Evolutionary conservation across 495 filamentous ascomycete species (phyloP).

Genomic region (Parmelia sp.): DNA sequence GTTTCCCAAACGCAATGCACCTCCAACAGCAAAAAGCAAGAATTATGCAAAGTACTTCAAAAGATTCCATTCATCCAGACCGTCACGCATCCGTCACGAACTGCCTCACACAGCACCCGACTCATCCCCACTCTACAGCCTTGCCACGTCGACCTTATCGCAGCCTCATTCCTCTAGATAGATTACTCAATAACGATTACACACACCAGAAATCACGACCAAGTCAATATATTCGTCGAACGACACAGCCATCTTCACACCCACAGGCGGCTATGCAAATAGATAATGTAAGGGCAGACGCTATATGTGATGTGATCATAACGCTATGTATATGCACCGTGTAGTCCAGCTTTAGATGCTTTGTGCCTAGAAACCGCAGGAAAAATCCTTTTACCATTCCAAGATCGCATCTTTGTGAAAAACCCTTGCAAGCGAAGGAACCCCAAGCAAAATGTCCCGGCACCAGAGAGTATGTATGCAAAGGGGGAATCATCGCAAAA

Average conservation of each 20-base stretch:
- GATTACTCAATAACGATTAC: no score
- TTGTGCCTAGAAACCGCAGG: background rate
- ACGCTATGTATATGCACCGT: slow-evolving; percentile 19
- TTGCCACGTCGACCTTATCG: no score
- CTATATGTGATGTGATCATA: slow-evolving; percentile 16
- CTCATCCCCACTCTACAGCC: no score
- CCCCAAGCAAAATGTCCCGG: background rate
- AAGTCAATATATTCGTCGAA: no score
- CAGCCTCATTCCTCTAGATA: no score
- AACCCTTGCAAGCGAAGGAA: background rate
- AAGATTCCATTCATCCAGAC: no score
- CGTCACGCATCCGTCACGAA: no score
- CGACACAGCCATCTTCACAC: background rate
- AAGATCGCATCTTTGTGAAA: background rate
- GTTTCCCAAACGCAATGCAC: no score
- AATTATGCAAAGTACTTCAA: no score
- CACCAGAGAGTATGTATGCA: slow-evolving; percentile 18
- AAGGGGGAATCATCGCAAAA: slow-evolving; percentile 29
- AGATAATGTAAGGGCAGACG: background rate
- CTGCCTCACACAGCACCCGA: no score
- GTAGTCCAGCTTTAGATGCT: slow-evolving; percentile 22
- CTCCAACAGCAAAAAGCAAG: no score
- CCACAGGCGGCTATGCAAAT: background rate
- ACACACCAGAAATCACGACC: no score
- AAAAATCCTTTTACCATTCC: background rate